A percentile compares a stretch with the other conserved stretches of the same genome.
Evolutionary conservation across 1,139 yeast genomes (phyloP).

Genomic region (Nakaseomyces bracarensis): DNA sequence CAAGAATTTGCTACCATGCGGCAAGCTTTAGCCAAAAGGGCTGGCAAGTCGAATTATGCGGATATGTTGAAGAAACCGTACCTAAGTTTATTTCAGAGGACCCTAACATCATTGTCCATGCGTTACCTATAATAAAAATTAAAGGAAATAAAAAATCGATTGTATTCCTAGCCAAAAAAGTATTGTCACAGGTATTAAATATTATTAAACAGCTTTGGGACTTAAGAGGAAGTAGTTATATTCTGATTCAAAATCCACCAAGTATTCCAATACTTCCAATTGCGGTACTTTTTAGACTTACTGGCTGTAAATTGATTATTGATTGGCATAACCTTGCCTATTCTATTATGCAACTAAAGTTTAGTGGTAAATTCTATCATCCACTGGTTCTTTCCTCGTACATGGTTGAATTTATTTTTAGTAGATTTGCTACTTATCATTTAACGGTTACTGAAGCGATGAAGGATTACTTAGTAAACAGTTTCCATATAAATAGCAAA

Average conservation of each 20-base stretch:
- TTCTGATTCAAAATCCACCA: constrained; percentile 92
- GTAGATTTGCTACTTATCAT: constrained; percentile 58
- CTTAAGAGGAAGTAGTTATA: constrained; percentile 55
- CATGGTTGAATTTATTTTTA: constrained; percentile 49
- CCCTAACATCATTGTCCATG: constrained; percentile 44
- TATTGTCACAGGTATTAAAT: constrained; percentile 44
- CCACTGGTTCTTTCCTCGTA: constrained; percentile 55
- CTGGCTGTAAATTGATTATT: constrained; percentile 57
- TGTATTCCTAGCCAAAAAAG: constrained; percentile 53
- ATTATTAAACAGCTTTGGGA: constrained; percentile 43
- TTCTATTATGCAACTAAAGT: constrained; percentile 66
- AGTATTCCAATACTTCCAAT: constrained; percentile 72
- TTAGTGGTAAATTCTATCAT: constrained; percentile 40
- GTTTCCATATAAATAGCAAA: constrained; percentile 39
- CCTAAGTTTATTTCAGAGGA: constrained; percentile 45
- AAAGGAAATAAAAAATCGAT: constrained; percentile 20
- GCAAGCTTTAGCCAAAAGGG: constrained; percentile 60
- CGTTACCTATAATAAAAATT: constrained; percentile 23
- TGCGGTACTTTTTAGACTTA: constrained; percentile 48
- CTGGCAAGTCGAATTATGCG: constrained; percentile 74
- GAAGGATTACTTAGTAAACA: constrained; percentile 49
- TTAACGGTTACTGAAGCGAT: constrained; percentile 74
- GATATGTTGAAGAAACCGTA: constrained; percentile 59
- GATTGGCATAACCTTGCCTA: constrained; percentile 98
- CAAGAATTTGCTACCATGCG: constrained; percentile 91